phyloP scores from a whole-genome alignment of 495 filamentous ascomycete genomes.

The Neurospora sublineolata region DNA sequence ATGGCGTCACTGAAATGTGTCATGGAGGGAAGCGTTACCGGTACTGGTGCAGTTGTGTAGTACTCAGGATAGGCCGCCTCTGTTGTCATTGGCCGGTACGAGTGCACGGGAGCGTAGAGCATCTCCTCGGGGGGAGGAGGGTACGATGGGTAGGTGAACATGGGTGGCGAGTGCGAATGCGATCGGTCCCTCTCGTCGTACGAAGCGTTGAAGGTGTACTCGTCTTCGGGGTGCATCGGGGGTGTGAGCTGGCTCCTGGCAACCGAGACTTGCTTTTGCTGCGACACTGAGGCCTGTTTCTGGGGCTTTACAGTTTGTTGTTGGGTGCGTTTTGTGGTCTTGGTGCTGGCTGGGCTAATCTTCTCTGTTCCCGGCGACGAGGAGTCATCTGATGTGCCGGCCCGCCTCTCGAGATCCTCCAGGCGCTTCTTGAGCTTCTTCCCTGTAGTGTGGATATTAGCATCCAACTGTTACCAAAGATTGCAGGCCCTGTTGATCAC shows the following conservation, averaged over 20 bases:
- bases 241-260: slow-evolving; percentile 48
- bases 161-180: slow-evolving; percentile 60
- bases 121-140: slow-evolving; percentile 57
- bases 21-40: slow-evolving; percentile 52
- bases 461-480: not conserved
- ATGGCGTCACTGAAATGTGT: slow-evolving; percentile 49
- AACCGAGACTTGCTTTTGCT: slow-evolving; percentile 27
- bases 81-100: slow-evolving; percentile 58
- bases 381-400: slow-evolving; percentile 66
- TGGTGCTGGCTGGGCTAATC: slow-evolving; percentile 33
- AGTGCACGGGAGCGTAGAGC: slow-evolving; percentile 44
- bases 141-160: slow-evolving; percentile 59
- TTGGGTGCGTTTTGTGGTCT: slow-evolving; percentile 35
- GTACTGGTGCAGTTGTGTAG: slow-evolving; percentile 46
- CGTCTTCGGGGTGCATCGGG: slow-evolving; percentile 41
- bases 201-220: slow-evolving; percentile 32
- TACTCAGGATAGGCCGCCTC: slow-evolving; percentile 53
- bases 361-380: slow-evolving; percentile 39
- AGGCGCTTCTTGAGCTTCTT: slow-evolving; percentile 98
- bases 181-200: slow-evolving; percentile 48
- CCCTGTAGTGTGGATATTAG: slow-evolving; percentile 42
- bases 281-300: slow-evolving; percentile 19
- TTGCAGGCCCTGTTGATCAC: slow-evolving; percentile 25
- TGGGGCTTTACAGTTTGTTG: slow-evolving; percentile 22
- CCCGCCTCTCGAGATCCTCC: slow-evolving; percentile 89